Percentiles rank a stretch among this genome's conserved stretches.
Conservation (phyloP, 352 stramenopile genomes). For the Blastocystis sp. region DNA sequence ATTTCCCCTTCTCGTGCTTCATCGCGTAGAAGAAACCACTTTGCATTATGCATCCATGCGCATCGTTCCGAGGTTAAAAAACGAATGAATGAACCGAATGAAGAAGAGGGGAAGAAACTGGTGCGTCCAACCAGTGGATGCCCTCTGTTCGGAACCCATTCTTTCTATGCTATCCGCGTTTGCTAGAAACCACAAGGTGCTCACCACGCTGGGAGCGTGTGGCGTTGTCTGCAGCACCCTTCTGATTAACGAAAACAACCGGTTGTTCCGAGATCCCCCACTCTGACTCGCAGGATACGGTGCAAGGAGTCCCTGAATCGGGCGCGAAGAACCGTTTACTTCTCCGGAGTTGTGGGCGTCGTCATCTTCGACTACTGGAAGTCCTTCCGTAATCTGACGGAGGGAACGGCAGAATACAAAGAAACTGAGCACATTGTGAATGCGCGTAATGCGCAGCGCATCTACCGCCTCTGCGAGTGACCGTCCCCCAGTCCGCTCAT, state of each 20-base stretch:
- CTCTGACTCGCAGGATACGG: not conserved
- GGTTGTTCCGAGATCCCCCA: not conserved
- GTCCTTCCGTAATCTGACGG: conserved; percentile 56
- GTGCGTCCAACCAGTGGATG: conserved; percentile 9
- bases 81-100: not conserved
- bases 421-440: conserved; percentile 52
- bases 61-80: no score
- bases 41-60: no score
- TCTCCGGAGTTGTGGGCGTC: not conserved
- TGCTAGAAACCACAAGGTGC: conserved; percentile 55
- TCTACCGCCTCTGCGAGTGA: conserved; percentile 49
- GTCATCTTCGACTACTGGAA: conserved; percentile 61
- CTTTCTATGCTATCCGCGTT: conserved; percentile 43
- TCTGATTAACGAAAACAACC: conserved; percentile 57
- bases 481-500: not conserved
- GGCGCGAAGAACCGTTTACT: conserved; percentile 18
- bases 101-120: not conserved
- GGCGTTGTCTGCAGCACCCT: not conserved
- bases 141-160: conserved; percentile 1
- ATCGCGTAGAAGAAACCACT: not conserved
- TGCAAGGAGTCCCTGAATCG: not conserved
- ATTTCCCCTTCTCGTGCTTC: no score
- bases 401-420: conserved; percentile 41
- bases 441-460: conserved; percentile 25
- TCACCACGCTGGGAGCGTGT: not conserved